Conservation (phyloP, 2,329 filamentous ascomycete species). For the Berkeleyomyces basicola region DNA sequence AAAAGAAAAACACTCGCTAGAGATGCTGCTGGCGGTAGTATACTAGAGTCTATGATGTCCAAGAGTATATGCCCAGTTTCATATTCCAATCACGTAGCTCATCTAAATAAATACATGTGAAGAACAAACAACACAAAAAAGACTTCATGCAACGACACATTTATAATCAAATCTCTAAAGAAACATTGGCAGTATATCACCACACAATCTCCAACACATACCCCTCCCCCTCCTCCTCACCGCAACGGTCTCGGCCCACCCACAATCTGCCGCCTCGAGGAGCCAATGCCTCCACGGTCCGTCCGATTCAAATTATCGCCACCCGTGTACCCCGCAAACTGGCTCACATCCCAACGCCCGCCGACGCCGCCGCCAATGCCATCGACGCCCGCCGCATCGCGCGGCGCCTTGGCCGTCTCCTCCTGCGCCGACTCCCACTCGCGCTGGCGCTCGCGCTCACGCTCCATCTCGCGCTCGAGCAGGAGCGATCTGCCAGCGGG, state of each 20-base stretch:
- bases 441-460: constrained; percentile 56
- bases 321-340: constrained; percentile 59
- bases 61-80: no score
- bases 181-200: neutral
- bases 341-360: constrained; percentile 58
- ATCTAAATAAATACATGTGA: no score
- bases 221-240: neutral
- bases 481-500: constrained; percentile 52
- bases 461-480: constrained; percentile 59
- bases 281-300: constrained; percentile 42
- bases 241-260: constrained; percentile 44
- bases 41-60: no score
- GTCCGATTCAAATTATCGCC: constrained; percentile 60
- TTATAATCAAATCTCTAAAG: neutral
- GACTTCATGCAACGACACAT: neutral
- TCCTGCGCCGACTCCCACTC: constrained; percentile 68
- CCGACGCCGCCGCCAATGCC: constrained; percentile 50
- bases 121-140: no score
- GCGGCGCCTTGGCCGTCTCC: constrained; percentile 39
- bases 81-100: no score
- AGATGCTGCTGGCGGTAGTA: no score
- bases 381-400: constrained; percentile 36
- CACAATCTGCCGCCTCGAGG: constrained; percentile 60
- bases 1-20: no score
- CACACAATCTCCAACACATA: neutral